A percentile compares a stretch with the other conserved stretches of the same genome.
Conservation (phyloP, 768 basidiomycete genomes). For the Leccinum subtestaceum region DNA sequence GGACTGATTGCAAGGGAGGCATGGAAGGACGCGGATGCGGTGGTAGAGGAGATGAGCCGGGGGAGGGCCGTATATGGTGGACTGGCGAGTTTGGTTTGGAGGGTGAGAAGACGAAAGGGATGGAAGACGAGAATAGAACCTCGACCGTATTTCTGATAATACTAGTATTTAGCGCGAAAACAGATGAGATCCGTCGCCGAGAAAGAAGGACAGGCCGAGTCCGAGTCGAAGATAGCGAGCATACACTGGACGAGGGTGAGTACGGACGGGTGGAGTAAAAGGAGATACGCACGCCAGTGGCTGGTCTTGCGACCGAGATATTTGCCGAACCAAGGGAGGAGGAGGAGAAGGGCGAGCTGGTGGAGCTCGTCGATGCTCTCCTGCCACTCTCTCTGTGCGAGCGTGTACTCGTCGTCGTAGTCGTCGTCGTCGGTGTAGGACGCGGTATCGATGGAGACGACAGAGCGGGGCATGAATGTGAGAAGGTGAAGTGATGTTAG, state of each 20-base stretch:
- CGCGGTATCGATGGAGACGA: slow-evolving; percentile 55
- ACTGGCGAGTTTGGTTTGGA: slow-evolving; percentile 48
- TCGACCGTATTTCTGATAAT: slow-evolving; percentile 28
- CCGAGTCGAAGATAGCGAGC: slow-evolving; percentile 69
- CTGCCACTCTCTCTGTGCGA: slow-evolving; percentile 91
- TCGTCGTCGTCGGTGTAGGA: slow-evolving; percentile 52
- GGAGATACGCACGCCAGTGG: slow-evolving; percentile 66
- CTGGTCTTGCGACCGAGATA: slow-evolving; percentile 86
- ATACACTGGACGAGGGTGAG: slow-evolving; percentile 49
- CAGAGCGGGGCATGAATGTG: slow-evolving; percentile 55
- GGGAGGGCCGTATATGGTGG: slow-evolving; percentile 45
- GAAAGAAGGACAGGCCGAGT: slow-evolving; percentile 60
- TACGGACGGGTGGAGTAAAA: slow-evolving; percentile 5
- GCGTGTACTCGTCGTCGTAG: slow-evolving; percentile 65
- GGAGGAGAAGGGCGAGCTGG: slow-evolving; percentile 72
- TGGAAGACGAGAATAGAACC: slow-evolving; percentile 30
- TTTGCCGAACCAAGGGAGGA: slow-evolving; percentile 85
- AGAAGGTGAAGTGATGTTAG: background rate
- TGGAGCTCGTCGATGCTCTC: slow-evolving; percentile 85
- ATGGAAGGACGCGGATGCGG: slow-evolving; percentile 57
- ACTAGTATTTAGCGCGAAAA: slow-evolving; percentile 19
- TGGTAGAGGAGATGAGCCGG: slow-evolving; percentile 59
- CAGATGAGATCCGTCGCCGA: slow-evolving; percentile 34
- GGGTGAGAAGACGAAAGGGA: slow-evolving; percentile 42
- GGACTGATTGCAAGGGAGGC: slow-evolving; percentile 58